Evolutionary conservation across 495 filamentous ascomycete genomes (phyloP).

Genomic region (Daldinia loculata): DNA sequence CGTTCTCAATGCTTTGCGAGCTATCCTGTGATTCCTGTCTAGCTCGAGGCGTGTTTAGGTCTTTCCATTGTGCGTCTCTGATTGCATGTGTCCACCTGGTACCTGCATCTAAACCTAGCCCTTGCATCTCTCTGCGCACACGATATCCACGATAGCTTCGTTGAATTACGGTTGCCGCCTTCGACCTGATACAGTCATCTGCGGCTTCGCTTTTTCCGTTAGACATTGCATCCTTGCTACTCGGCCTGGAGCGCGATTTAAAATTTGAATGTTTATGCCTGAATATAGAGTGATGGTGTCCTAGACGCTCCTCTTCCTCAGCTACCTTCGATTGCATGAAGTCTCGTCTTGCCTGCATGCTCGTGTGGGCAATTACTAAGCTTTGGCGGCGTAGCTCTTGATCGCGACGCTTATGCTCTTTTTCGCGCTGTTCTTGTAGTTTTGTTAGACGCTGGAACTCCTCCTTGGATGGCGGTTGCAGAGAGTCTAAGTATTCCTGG

Average conservation of each 20-base stretch:
- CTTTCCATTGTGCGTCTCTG: slow-evolving; percentile 69
- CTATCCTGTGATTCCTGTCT: slow-evolving; percentile 44
- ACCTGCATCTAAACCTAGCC: slow-evolving; percentile 69
- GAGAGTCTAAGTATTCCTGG: slow-evolving; percentile 59
- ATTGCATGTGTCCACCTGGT: slow-evolving; percentile 75
- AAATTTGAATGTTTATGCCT: slow-evolving; percentile 10
- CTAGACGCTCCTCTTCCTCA: slow-evolving; percentile 16
- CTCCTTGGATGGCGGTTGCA: slow-evolving; percentile 54
- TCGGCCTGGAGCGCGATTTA: slow-evolving; percentile 14
- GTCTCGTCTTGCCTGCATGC: slow-evolving; percentile 41
- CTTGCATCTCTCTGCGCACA: slow-evolving; percentile 69
- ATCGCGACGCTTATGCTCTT: slow-evolving; percentile 48
- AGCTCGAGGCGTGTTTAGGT: slow-evolving; percentile 59
- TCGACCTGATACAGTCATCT: slow-evolving; percentile 37
- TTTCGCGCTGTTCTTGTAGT: slow-evolving; percentile 58
- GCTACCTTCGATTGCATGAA: slow-evolving; percentile 40
- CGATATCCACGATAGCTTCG: slow-evolving; percentile 76
- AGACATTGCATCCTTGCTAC: slow-evolving; percentile 7
- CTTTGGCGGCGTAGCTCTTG: slow-evolving; percentile 48
- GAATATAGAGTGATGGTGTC: slow-evolving; percentile 7
- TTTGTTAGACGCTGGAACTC: slow-evolving; percentile 54
- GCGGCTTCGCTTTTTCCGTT: background rate
- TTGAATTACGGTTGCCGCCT: slow-evolving; percentile 67
- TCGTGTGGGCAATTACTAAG: slow-evolving; percentile 26
- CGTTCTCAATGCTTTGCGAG: slow-evolving; percentile 18